Percentiles rank a stretch among this genome's conserved stretches.
These are phyloP conservation scores for Emmonsiellopsis sp. DNA, from an alignment of 2,329 filamentous ascomycete genomes.

Conservation along the genomic window DNA sequence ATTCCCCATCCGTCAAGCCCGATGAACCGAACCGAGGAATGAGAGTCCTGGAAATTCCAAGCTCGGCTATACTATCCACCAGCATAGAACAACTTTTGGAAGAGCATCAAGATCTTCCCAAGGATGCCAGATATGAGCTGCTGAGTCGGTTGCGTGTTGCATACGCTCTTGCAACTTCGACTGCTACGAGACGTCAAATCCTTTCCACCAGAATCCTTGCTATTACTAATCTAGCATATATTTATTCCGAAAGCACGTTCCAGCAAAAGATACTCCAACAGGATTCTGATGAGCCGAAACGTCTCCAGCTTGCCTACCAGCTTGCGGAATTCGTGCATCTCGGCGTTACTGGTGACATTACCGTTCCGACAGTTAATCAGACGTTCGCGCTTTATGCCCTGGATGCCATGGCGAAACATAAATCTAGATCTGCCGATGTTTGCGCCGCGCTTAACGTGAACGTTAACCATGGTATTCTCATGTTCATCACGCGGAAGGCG, in stretches of 20 bases:
- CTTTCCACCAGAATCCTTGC: conserved; percentile 76
- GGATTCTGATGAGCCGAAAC: conserved; percentile 80
- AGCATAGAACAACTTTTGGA: conserved; percentile 30
- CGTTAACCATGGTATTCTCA: conserved; percentile 89
- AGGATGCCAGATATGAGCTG: conserved; percentile 69
- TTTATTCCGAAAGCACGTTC: conserved; percentile 75
- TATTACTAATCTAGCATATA: conserved; percentile 83
- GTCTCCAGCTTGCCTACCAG: conserved; percentile 84
- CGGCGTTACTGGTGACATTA: conserved; percentile 56
- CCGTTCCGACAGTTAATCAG: conserved; percentile 68
- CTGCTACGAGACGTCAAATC: conserved; percentile 61
- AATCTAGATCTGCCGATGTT: conserved; percentile 69
- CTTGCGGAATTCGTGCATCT: conserved; percentile 86
- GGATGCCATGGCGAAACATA: conserved; percentile 75
- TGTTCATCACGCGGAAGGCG: conserved; percentile 86
- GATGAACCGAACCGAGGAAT: conserved; percentile 34
- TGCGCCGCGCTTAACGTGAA: conserved; percentile 87
- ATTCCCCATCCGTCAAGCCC: conserved; percentile 26
- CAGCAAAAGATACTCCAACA: conserved; percentile 76
- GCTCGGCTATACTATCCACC: conserved; percentile 34
- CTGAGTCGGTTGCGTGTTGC: conserved; percentile 75
- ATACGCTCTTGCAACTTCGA: conserved; percentile 63
- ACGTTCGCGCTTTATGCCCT: conserved; percentile 72
- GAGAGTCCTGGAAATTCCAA: conserved; percentile 56
- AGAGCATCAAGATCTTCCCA: conserved; percentile 54